These are phyloP conservation scores for Microdochium trichocladiopsis DNA, from an alignment of 2,329 filamentous ascomycete genomes.

Conservation along the genomic window DNA sequence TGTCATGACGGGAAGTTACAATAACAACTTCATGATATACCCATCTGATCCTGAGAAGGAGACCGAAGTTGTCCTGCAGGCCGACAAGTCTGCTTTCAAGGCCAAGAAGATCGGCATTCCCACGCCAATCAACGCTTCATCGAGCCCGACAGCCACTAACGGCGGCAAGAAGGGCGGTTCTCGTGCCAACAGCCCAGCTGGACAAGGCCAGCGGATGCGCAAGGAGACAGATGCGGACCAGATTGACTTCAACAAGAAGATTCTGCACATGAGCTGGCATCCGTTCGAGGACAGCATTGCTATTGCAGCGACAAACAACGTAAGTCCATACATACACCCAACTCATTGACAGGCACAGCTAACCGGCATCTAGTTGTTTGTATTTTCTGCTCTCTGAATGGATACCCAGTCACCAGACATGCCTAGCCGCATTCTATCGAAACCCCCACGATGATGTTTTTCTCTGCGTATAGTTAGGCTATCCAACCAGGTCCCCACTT, in stretches of 20 bases:
- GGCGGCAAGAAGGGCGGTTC: constrained; percentile 82
- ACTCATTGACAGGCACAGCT: constrained; percentile 8
- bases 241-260: constrained; percentile 99
- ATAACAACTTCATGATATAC: constrained; percentile 99
- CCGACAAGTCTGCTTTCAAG: constrained; percentile 98
- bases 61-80: constrained; percentile 93
- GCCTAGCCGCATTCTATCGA: not conserved
- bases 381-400: constrained; percentile 64
- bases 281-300: constrained; percentile 99
- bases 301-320: constrained; percentile 98
- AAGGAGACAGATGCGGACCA: constrained; percentile 99
- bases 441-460: no score
- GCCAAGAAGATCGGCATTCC: constrained; percentile 99
- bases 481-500: no score
- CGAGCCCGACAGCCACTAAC: constrained; percentile 63
- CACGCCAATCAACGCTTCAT: constrained; percentile 84
- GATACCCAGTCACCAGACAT: not conserved
- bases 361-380: constrained; percentile 53
- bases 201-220: constrained; percentile 88
- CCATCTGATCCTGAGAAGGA: constrained; percentile 94
- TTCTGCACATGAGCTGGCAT: constrained; percentile 99
- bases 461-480: no score
- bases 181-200: constrained; percentile 76
- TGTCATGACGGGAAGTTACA: constrained; percentile 99
- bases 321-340: constrained; percentile 43